Conservation (phyloP, 441 rosid species). For the Syzygium malaccense region DNA sequence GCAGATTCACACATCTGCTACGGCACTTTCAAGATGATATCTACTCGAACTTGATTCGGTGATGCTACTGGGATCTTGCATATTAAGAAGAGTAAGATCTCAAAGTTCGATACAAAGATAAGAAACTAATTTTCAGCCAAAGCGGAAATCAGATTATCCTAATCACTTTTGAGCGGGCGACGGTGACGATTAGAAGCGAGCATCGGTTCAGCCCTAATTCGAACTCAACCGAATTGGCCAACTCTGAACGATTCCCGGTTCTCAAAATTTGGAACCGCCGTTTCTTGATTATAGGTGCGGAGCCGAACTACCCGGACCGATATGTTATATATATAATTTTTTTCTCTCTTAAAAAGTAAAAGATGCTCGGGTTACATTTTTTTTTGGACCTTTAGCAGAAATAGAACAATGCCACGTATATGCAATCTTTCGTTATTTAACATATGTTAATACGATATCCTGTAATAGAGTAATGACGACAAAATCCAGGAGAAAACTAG, state of each 20-base stretch:
- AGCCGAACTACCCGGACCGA: rapidly evolving
- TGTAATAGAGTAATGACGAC: not conserved
- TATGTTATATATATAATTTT: not conserved
- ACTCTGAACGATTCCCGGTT: not conserved
- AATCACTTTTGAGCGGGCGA: not conserved
- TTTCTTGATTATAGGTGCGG: rapidly evolving
- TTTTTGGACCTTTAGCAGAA: rapidly evolving
- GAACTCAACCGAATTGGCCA: too few species aligned
- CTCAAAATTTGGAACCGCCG: not conserved
- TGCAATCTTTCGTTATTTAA: not conserved
- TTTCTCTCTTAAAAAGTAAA: not conserved
- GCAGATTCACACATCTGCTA: not conserved
- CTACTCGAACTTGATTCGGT: not conserved
- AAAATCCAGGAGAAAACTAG: not conserved
- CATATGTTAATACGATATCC: not conserved
- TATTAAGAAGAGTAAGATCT: not conserved
- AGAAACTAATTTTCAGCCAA: not conserved
- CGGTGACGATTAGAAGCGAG: not conserved
- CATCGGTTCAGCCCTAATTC: not conserved
- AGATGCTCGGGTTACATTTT: not conserved
- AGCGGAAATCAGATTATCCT: not conserved
- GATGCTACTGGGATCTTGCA: not conserved
- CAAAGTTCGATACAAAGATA: not conserved
- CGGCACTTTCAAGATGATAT: not conserved
- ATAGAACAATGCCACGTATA: not conserved